Conservation (phyloP, 2,329 filamentous ascomycete genomes). For the Neofusicoccum laricinum region DNA sequence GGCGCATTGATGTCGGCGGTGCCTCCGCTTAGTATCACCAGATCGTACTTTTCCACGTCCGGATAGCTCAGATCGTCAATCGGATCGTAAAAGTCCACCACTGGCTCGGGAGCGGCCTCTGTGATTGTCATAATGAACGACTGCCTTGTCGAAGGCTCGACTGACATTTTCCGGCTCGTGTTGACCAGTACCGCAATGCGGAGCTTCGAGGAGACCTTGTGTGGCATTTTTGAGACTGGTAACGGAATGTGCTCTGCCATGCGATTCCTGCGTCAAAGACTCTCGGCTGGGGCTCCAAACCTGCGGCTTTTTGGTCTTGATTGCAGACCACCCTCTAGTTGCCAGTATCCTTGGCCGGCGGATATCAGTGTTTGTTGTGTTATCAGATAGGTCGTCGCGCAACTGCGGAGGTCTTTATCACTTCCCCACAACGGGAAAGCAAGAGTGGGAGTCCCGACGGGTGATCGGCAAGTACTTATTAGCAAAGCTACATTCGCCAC, state of each 20-base stretch:
- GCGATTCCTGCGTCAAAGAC: neutral
- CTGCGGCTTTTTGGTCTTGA: neutral
- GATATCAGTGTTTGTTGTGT: neutral
- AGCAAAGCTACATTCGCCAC: neutral
- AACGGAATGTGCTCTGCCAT: neutral
- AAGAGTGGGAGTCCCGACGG: slow-evolving; percentile 1
- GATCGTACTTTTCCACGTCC: neutral
- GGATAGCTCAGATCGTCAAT: slow-evolving; percentile 8
- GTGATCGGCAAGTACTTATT: neutral
- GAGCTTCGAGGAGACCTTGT: neutral
- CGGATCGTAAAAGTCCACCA: slow-evolving; percentile 15
- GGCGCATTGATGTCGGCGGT: slow-evolving; percentile 15
- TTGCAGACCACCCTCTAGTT: neutral
- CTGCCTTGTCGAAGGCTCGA: neutral
- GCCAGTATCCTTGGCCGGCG: neutral
- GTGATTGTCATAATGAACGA: neutral
- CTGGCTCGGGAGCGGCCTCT: neutral
- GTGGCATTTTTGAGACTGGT: neutral
- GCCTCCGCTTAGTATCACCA: slow-evolving; percentile 10
- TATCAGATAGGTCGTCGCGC: neutral
- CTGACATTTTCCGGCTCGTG: neutral
- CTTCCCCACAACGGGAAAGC: neutral
- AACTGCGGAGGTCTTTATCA: slow-evolving; percentile 9
- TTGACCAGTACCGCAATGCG: slow-evolving; percentile 11
- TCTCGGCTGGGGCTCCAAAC: neutral